Evolutionary conservation across 1,284 basidiomycete species (phyloP).

Genomic region (Coniferiporia sulphurascens): DNA sequence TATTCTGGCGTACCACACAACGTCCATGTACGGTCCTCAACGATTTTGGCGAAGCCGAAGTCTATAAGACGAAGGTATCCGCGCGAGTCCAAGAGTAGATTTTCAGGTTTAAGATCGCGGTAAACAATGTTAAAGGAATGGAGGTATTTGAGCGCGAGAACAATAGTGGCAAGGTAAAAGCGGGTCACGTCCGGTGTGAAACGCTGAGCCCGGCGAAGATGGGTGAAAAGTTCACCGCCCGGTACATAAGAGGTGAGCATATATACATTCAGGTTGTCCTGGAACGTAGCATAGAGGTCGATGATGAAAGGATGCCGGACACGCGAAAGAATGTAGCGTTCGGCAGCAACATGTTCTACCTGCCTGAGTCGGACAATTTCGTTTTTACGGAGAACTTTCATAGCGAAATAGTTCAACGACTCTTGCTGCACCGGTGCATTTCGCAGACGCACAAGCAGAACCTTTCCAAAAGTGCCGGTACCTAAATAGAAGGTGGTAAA

Average conservation of each 20-base stretch:
- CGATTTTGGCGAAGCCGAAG: constrained; percentile 98
- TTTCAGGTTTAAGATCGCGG: constrained; percentile 97
- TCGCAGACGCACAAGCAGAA: constrained; percentile 76
- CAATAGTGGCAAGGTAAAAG: constrained; percentile 97
- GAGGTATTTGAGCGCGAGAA: constrained; percentile 92
- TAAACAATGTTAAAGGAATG: constrained; percentile 99
- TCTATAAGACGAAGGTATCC: constrained; percentile 97
- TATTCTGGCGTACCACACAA: constrained; percentile 98
- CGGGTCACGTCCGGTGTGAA: constrained; percentile 98
- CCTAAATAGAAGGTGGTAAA: constrained; percentile 40
- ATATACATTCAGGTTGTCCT: constrained; percentile 93
- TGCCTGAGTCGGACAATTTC: constrained; percentile 95
- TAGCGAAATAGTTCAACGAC: constrained; percentile 67
- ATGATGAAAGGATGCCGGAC: constrained; percentile 81
- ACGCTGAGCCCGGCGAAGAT: constrained; percentile 85
- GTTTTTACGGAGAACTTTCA: constrained; percentile 90
- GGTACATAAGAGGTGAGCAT: constrained; percentile 99
- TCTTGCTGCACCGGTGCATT: constrained; percentile 40
- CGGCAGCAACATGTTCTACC: constrained; percentile 97
- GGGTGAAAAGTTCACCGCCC: constrained; percentile 95
- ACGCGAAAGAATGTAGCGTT: constrained; percentile 90
- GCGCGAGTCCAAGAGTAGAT: constrained; percentile 90
- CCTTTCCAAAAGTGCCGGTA: constrained; percentile 91
- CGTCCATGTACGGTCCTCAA: constrained; percentile 99
- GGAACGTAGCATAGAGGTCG: constrained; percentile 92